Evolutionary conservation across 805 yeast species (phyloP).

Genomic region (Tetrapisispora phaffii): DNA sequence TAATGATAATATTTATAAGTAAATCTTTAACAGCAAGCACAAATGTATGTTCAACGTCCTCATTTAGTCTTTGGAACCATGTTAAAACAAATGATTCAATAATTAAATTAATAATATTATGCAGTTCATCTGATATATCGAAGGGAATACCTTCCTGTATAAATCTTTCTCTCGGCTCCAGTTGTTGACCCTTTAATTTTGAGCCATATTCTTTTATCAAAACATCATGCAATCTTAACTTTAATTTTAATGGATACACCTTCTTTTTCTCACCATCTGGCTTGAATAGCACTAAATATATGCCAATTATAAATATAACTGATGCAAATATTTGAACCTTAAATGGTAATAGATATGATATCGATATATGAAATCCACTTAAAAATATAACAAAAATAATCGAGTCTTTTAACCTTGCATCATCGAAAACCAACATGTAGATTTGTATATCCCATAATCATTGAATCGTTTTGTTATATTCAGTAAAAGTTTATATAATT

Average conservation of each 20-base stretch:
- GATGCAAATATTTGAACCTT: not conserved
- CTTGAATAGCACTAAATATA: not conserved
- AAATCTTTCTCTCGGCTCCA: not conserved
- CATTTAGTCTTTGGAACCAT: conserved; percentile 45
- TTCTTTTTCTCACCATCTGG: not conserved
- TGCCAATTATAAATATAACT: not conserved
- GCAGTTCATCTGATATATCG: conserved; percentile 34
- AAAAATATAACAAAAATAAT: not conserved
- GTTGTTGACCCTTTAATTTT: not conserved
- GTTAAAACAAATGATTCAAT: conserved; percentile 42
- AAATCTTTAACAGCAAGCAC: conserved; percentile 35
- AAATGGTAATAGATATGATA: not conserved
- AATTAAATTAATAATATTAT: conserved; percentile 37
- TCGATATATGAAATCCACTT: not conserved
- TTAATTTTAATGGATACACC: not conserved
- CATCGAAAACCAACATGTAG: not conserved
- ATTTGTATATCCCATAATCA: not conserved
- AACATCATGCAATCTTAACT: not conserved
- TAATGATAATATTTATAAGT: conserved; percentile 33
- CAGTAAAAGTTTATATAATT: too few species aligned
- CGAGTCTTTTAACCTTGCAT: not conserved
- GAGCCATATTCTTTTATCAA: not conserved
- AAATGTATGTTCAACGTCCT: conserved; percentile 26
- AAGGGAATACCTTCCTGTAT: conserved; percentile 4
- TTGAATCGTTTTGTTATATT: too few species aligned